Evolutionary conservation across 2,329 filamentous ascomycete species (phyloP).

Genomic region (Alternaria ventricosa): DNA sequence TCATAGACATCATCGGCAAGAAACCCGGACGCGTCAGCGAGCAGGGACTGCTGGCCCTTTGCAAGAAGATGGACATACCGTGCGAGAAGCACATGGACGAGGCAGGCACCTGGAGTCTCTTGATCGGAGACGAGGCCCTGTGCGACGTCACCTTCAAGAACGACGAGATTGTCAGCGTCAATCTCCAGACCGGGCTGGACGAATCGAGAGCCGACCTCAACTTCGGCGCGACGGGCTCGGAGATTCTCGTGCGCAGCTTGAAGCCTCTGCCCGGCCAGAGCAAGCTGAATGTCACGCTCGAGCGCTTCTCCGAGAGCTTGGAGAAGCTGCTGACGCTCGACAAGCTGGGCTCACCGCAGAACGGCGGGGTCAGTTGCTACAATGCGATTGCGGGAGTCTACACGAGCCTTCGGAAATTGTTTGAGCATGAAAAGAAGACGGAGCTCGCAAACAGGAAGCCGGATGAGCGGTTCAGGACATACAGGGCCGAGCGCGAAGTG

Average conservation of each 20-base stretch:
- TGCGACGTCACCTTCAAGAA: conserved; percentile 39
- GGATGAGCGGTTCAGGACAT: conserved; percentile 51
- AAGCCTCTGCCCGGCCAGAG: conserved; percentile 65
- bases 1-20: conserved; percentile 70
- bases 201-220: conserved; percentile 61
- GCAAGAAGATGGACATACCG: conserved; percentile 68
- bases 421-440: conserved; percentile 70
- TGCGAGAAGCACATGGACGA: conserved; percentile 43
- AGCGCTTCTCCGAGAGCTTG: conserved; percentile 74
- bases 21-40: conserved; percentile 76
- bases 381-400: conserved; percentile 78
- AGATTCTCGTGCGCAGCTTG: conserved; percentile 71
- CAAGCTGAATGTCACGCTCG: conserved; percentile 72
- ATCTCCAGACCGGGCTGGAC: conserved; percentile 68
- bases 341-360: conserved; percentile 70
- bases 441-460: conserved; percentile 39
- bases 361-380: conserved; percentile 69
- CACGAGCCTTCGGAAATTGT: conserved; percentile 71
- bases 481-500: conserved; percentile 62
- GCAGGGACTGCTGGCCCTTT: conserved; percentile 75
- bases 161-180: conserved; percentile 62
- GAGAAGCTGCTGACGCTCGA: conserved; percentile 73
- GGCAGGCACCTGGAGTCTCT: conserved; percentile 40
- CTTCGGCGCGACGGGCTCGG: conserved; percentile 60
- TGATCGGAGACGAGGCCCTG: conserved; percentile 44